A percentile compares a stretch with the other conserved stretches of the same genome.
phyloP scores from a whole-genome alignment of 306 rosid genomes.

The barrel medic (Medicago truncatula) region MtrunA17r5.0-ANR NC_053043.1:20010001-20010500 shows the following conservation, averaged over 20 bases:
- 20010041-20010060: no score
- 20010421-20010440: background rate
- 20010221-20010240: background rate
- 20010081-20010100: background rate
- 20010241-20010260: constrained; percentile 35
- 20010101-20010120: constrained; percentile 10
- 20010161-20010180: background rate
- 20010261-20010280: constrained; percentile 52
- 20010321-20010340: constrained; percentile 37
- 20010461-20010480: background rate
- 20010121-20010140: constrained; percentile 6
- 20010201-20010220: background rate
- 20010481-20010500: background rate
- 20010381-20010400: background rate
- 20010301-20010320: constrained; percentile 53
- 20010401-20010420: constrained; percentile 5
- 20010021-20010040: no score
- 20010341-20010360: background rate
- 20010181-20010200: no score
- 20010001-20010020: no score
- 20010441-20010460: no score
- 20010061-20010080: no score
- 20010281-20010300: constrained; percentile 46
- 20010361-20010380: no score
- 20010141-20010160: background rate